These are phyloP conservation scores for Leccinum laetum DNA, from an alignment of 1,284 basidiomycete genomes.

Conservation along the genomic window DNA sequence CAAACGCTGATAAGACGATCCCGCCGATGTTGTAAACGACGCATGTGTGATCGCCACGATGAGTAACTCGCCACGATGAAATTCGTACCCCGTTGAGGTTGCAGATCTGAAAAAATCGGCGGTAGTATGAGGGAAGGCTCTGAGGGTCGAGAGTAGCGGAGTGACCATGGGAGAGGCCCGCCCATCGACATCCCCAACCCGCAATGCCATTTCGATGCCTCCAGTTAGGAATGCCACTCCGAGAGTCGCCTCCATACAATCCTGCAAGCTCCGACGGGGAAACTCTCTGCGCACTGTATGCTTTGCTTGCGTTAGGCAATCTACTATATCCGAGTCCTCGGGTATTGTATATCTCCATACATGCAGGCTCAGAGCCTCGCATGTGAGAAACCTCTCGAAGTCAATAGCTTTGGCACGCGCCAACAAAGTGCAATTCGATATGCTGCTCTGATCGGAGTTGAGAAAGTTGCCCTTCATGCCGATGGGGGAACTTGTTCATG, in stretches of 20 bases:
- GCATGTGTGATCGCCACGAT: constrained; percentile 82
- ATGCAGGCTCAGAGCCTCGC: constrained; percentile 54
- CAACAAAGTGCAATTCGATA: constrained; percentile 72
- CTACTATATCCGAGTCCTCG: constrained; percentile 32
- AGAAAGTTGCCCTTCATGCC: constrained; percentile 81
- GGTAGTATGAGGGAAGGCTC: constrained; percentile 36
- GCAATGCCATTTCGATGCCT: constrained; percentile 67
- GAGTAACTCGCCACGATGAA: constrained; percentile 61
- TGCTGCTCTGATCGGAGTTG: constrained; percentile 56
- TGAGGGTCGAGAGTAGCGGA: constrained; percentile 45
- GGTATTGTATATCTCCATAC: constrained; percentile 60
- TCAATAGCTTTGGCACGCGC: constrained; percentile 62
- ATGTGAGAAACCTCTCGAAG: constrained; percentile 62
- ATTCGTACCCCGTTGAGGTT: constrained; percentile 70
- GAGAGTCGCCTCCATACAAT: constrained; percentile 82
- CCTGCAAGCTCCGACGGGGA: constrained; percentile 73
- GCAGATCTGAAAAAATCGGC: constrained; percentile 53
- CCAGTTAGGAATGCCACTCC: constrained; percentile 74
- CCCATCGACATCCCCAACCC: constrained; percentile 73
- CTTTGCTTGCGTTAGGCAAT: constrained; percentile 29
- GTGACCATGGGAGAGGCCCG: constrained; percentile 59
- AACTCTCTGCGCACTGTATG: constrained; percentile 39
- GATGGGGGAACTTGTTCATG: constrained; percentile 69
- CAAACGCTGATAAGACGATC: constrained; percentile 76
- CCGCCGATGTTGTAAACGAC: constrained; percentile 57